Evolutionary conservation across 208 protist genomes (phyloP).

Genomic region (Strigomonas culicis): DNA sequence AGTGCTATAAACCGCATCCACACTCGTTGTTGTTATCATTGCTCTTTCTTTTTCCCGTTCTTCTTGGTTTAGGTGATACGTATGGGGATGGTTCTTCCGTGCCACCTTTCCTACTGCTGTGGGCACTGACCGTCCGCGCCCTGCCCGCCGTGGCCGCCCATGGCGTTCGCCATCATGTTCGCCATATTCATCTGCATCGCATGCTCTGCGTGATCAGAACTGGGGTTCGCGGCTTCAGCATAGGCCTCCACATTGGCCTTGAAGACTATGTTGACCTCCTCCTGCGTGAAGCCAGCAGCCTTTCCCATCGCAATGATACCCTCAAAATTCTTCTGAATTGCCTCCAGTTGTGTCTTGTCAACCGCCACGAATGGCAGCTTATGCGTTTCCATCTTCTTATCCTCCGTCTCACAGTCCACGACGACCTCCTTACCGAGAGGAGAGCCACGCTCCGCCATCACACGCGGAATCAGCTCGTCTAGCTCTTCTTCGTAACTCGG

Average conservation of each 20-base stretch:
- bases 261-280: conserved; percentile 33
- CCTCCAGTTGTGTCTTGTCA: conserved; percentile 12
- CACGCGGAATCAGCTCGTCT: conserved; percentile 17
- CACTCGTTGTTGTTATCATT: too few relatives aligned
- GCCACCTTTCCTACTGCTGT: conserved; percentile 22
- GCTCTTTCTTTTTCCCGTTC: too few relatives aligned
- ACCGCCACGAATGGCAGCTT: conserved; percentile 11
- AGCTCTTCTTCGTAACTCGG: conserved; percentile 18
- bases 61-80: too few relatives aligned
- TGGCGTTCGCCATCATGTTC: conserved; percentile 21
- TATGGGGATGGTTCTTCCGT: neutral
- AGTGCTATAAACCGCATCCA: too few relatives aligned
- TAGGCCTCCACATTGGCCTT: conserved; percentile 20
- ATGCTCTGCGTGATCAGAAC: conserved; percentile 18
- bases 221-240: conserved; percentile 11
- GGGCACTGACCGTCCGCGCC: conserved; percentile 23
- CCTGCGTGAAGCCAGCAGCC: conserved; percentile 28
- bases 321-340: conserved; percentile 36
- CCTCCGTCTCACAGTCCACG: conserved; percentile 20
- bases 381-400: conserved; percentile 20
- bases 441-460: conserved; percentile 32
- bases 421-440: conserved; percentile 19
- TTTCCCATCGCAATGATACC: conserved; percentile 43
- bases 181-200: conserved; percentile 35
- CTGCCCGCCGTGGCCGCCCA: neutral